Base-by-base conservation (phyloP, 768 basidiomycete genomes). In the Kondoa subrosea region DNA sequence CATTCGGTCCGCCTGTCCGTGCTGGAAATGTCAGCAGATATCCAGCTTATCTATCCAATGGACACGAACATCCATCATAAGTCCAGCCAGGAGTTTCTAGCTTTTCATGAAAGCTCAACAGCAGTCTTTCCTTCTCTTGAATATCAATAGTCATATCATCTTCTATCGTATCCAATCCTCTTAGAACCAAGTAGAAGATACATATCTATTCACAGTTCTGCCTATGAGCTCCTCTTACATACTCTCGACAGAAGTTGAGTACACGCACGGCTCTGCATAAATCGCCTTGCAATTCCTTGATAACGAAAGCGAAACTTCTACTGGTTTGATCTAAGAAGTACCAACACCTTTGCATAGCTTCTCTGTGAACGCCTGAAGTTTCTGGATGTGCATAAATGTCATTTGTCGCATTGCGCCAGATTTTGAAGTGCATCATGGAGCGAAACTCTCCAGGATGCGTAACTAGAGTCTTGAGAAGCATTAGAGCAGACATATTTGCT, bases 131-230 rank as follows among this genome's bases (percentile, higher is more conserved):
- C 76, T 99, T 99, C 73, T 86, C 77, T 21, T 84, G 79, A 77
- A 91, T 89, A 0, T 88, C 82, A 67, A 99, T 83, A 0, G 91
- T 88, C 91, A 96, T 96, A 79, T 99, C 93, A 77, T 99, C 93
- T 77, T 97, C 93, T 71, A 99, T 84, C 2, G 93, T 99, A 77
- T 99, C 93, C n/a, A 96, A 80, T 3, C 85, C 95, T 26, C 93
- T 85, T 3, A 99, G 82, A 3, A 92, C 87, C 57, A 99, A 83
- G 78, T 97, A 99, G 78, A 95, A 97, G 69, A 97, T 78, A 76
- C 88, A 91, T 71, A 96, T 85, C 93, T 95, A 70, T 26, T 26
- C 3, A 34, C 58, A 29, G 0, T 25, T 3, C 2, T 2, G 17
- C 1, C 29, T 2, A 26, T 1, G 1, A 8, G 0, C 15, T 32